Conservation (phyloP, 305 asterid species). For the Plantago coronopus region DNA sequence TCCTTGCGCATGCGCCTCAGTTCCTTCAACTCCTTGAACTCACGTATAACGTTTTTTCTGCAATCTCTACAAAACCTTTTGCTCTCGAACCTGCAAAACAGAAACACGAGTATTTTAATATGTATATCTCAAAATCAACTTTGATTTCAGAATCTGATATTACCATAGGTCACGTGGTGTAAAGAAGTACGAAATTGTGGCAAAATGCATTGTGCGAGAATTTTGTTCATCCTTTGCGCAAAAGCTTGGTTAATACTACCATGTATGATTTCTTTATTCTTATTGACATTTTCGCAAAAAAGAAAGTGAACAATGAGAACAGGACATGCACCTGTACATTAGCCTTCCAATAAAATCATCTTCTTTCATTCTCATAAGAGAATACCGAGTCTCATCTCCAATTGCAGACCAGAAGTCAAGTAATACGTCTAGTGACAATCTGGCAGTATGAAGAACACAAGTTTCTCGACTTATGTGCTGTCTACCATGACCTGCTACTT, state of each 20-base stretch:
- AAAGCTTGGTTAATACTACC: too few relatives aligned
- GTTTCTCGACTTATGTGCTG: slow-evolving; percentile 79
- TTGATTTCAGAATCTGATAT: too few relatives aligned
- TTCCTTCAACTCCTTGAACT: slow-evolving; percentile 95
- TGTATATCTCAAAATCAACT: too few relatives aligned
- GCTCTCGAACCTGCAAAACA: slow-evolving; percentile 80
- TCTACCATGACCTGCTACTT: slow-evolving; percentile 82
- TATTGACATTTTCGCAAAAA: slow-evolving; percentile 4
- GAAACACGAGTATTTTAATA: too few relatives aligned
- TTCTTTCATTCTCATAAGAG: slow-evolving; percentile 94
- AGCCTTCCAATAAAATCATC: slow-evolving; percentile 95
- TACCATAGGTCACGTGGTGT: too few relatives aligned
- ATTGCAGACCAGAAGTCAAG: slow-evolving; percentile 98
- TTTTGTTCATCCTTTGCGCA: too few relatives aligned
- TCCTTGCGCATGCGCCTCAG: slow-evolving; percentile 77
- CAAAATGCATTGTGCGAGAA: too few relatives aligned
- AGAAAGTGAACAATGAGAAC: slow-evolving; percentile 10
- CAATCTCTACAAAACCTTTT: slow-evolving; percentile 98
- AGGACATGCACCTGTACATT: slow-evolving; percentile 68
- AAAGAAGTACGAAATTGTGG: too few relatives aligned
- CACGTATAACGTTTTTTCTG: slow-evolving; percentile 94
- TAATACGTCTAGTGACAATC: slow-evolving; percentile 90
- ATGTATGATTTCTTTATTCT: slow-evolving; percentile 7
- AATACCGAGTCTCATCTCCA: slow-evolving; percentile 84
- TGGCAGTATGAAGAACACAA: slow-evolving; percentile 97